Base-by-base conservation (phyloP, 192 early-diverging fungal genomes). In the Dispira simplex region DNA sequence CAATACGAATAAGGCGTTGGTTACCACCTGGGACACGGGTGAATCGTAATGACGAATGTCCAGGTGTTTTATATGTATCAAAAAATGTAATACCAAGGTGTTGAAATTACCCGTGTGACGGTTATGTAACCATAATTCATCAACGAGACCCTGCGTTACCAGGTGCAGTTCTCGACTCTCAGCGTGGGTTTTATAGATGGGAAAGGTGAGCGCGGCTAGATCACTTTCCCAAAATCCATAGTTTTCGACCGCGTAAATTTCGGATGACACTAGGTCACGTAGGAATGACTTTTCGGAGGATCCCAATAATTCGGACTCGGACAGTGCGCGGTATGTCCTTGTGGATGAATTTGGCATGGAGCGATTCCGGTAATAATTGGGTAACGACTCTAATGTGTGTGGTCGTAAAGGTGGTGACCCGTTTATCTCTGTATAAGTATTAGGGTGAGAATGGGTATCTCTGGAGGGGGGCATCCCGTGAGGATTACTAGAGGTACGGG, bases 31-130 rank as follows among this genome's bases (percentile, higher is more conserved):
- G 16, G 59, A 45, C 13, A 46, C 14, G 0, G 59, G 59, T n/a
- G 39, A 32, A 14, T 62, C 59, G 59, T 62, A 62, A 45, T 62
- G 20, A n/a, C 20, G 28, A 11, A 39, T 44, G 25, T 44, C n/a
- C n/a, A 62, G 39, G n/a, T 62, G 46, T 12, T 39, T 25, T 45
- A 62, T 62, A 12, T 62, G 59, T n/a, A 62, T 44, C 44, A 62
- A 21, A 14, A 62, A 44, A n/a, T 62, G 59, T 16, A 45, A 46
- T n/a, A 62, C 8, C 43, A 62, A 43, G 2, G 59, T 13, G 43
- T 39, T 46, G 13, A 62, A 25, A 25, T 62, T 62, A 45, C n/a
- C 59, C 4, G 59, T 62, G 18, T 45, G 59, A 13, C 25, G 14
- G 59, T 25, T 62, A 25, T 62, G 44, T 8, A 46, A 21, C 44